Base-by-base conservation (phyloP, 2,329 filamentous ascomycete genomes). In the Akanthomyces dipterigenus region DNA sequence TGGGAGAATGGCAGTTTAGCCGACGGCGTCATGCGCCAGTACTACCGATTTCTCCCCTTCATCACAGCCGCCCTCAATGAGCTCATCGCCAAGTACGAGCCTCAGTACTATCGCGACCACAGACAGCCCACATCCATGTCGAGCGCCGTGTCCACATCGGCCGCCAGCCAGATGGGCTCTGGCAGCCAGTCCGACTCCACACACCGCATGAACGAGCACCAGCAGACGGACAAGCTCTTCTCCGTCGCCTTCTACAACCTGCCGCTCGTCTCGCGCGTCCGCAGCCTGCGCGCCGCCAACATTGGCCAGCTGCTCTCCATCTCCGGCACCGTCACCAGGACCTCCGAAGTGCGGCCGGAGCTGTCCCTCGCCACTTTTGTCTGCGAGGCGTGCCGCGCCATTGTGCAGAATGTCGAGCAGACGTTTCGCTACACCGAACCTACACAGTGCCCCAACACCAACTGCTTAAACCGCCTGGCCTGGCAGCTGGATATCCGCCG, bases 381-480 rank as follows among this genome's bases (percentile, higher is more conserved):
- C 61, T 99, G 95, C 75, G 90, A 97, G 73, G 85, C 83, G 53
- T 99, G 95, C 77, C 89, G 90, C 66, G 88, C 86, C 3, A 86
- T 93, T 1, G 86, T 96, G 6, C 88, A 90, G 42, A 96, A 97
- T 71, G 88, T 99, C 31, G 95, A 99, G 75, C 95, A 99, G 77
- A 96, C 91, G 0, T 99, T 99, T 78, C 87, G 92, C 70, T 99
- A 97, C 75, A 97, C 93, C 0, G 95, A 99, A 72, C 95, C 95
- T 0, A 93, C 92, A 3, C 91, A 97, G 77, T 99, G 95, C 68
- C 93, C 95, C 11, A 98, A 98, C 71, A 73, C 80, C 28, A 89
- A 84, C 7, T 99, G 95, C 73, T 88, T 88, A 68, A 99, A 99
- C 77, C 88, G 95, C 28, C 79, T 88, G 62, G 91, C 90, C n/a